Conservation (phyloP, 2,329 filamentous ascomycete species). For the Sporothrix euskadiensis region DNA sequence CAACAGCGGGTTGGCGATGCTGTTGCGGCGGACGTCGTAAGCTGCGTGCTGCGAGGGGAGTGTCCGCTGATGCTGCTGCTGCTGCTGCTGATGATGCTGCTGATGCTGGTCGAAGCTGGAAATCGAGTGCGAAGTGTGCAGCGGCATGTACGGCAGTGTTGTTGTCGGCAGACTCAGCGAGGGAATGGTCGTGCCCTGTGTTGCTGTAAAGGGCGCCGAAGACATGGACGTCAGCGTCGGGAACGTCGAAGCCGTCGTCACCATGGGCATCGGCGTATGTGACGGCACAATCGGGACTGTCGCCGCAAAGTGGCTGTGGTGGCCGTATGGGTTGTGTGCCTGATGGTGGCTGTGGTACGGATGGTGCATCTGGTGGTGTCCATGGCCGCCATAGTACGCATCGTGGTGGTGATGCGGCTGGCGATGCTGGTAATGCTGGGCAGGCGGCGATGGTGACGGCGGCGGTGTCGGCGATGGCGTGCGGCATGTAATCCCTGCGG, state of each 20-base stretch:
- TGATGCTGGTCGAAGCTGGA: background rate
- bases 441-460: constrained; percentile 13
- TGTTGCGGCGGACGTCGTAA: background rate
- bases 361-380: background rate
- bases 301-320: background rate
- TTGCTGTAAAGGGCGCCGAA: constrained; percentile 2
- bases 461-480: constrained; percentile 34
- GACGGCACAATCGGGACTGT: constrained; percentile 11
- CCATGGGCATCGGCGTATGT: constrained; percentile 3
- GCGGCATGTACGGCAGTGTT: background rate
- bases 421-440: background rate
- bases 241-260: background rate
- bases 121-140: background rate
- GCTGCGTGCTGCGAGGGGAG: background rate
- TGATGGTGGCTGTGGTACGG: constrained; percentile 10
- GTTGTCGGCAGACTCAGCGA: background rate
- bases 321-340: background rate
- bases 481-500: constrained; percentile 34
- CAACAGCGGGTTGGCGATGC: background rate
- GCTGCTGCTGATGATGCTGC: background rate
- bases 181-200: background rate
- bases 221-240: background rate
- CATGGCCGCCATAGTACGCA: background rate
- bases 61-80: background rate
- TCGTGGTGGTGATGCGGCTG: background rate